These are phyloP conservation scores for Aureobasidium sp. DNA, from an alignment of 2,329 filamentous ascomycete genomes.

Conservation along the genomic window DNA sequence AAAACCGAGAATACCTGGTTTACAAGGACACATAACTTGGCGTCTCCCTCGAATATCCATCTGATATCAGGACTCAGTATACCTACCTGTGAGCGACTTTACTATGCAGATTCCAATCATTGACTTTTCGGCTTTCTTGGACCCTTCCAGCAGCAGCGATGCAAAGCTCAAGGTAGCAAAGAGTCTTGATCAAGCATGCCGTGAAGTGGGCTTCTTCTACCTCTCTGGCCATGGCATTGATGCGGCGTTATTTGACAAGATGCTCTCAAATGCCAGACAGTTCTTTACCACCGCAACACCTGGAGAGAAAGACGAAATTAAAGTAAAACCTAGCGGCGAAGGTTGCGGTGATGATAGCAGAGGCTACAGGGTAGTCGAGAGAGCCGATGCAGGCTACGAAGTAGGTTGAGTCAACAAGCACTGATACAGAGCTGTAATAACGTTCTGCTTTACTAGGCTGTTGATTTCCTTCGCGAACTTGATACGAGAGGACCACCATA, in stretches of 20 bases:
- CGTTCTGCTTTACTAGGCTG: neutral
- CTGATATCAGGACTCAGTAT: neutral
- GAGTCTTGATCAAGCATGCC: neutral
- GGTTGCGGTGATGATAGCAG: neutral
- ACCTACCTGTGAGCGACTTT: too few species aligned
- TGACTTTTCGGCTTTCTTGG: conserved; percentile 1
- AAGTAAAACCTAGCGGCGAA: neutral
- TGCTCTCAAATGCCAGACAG: neutral
- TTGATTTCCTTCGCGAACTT: conserved; percentile 7
- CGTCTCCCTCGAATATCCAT: neutral
- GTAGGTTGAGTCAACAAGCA: neutral
- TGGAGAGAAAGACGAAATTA: neutral
- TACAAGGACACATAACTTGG: neutral
- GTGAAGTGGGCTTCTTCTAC: conserved; percentile 9
- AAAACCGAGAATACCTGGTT: too few species aligned
- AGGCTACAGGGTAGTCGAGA: neutral
- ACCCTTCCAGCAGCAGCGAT: neutral
- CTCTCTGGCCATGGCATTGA: conserved; percentile 5
- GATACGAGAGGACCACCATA: neutral
- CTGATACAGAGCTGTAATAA: neutral
- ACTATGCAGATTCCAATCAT: conserved; percentile 1
- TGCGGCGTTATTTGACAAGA: neutral
- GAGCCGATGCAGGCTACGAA: neutral
- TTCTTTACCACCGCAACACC: neutral
- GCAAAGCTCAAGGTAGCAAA: neutral